These are phyloP conservation scores for Umbellularia californica DNA, from an alignment of 164 flowering plant genomes.

Conservation along the genomic window DNA sequence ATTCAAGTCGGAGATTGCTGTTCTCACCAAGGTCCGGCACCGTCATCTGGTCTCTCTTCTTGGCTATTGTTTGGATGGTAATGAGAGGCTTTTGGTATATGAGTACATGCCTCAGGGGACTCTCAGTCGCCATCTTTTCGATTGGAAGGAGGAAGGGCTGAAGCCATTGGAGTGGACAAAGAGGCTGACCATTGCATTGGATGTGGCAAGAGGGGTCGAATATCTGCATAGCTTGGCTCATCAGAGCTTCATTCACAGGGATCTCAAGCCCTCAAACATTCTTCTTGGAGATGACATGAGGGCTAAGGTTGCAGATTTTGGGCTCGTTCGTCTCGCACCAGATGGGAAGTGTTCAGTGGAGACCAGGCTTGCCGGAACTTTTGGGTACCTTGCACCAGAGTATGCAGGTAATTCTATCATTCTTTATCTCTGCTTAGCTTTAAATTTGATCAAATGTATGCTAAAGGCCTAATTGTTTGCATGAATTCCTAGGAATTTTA, in stretches of 20 bases:
- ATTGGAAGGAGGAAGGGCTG: conserved; percentile 65
- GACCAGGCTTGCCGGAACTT: conserved; percentile 88
- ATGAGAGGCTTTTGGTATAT: conserved; percentile 81
- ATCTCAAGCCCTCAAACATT: conserved; percentile 91
- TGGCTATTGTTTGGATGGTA: conserved; percentile 86
- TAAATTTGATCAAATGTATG: neutral
- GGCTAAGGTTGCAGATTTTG: conserved; percentile 95
- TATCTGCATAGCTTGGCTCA: conserved; percentile 83
- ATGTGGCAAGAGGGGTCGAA: conserved; percentile 96
- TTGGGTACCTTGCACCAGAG: conserved; percentile 96
- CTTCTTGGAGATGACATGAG: conserved; percentile 94
- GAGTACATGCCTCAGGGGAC: conserved; percentile 97
- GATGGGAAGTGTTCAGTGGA: conserved; percentile 63
- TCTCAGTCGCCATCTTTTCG: conserved; percentile 59
- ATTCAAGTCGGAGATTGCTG: conserved; percentile 84
- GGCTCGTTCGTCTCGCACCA: conserved; percentile 91
- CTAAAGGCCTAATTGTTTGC: neutral
- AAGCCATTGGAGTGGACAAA: conserved; percentile 84
- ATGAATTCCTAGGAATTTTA: no score
- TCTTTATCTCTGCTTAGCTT: neutral
- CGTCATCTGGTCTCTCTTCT: conserved; percentile 79
- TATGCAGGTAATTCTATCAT: conserved; percentile 65
- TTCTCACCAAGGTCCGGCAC: conserved; percentile 83
- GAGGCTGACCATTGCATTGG: conserved; percentile 72
- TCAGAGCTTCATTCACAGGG: conserved; percentile 86